Evolutionary conservation across 345 rosid species (phyloP), one percentile per base, ranked within the genome.

Genomic region (Odontarrhena argentea): DNA sequence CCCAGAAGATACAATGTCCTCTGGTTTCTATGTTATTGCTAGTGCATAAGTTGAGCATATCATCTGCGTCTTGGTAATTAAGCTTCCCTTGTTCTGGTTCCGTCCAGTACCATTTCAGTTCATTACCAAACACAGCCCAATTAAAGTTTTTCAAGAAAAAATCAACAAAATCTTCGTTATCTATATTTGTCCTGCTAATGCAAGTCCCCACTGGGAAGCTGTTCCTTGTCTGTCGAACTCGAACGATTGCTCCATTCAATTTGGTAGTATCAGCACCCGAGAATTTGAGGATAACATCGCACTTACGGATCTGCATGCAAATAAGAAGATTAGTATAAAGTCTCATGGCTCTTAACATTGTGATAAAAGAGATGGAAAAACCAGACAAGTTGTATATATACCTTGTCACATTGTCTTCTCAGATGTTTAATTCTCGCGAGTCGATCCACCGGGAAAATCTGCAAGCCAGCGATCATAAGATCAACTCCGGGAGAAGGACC

Each of bases 1-100:
- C 98, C 97, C 97, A 93, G 77, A 93, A 93, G 76, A 93, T 91
- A 64, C 98, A 93, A 69, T 91, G 98, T 14, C 96, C 97, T 32
- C 98, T 80, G 50, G 77, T 57, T 51, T 86, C 74, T 37, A 91
- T 85, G 65, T 83, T 87, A 70, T 88, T 68, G 18, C 69, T 79
- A 52, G 54, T 68, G 30, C 99, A 93, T 51, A 90, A 62, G 45
- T 74, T 87, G 50, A 93, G 65, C 99, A 93, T 80, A 61, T 91
- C 96, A 57, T 93, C 99, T 4, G 97, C 99, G 53, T 93, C 97
- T 71, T 73, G 85, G 76, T 88, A 94, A 68, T 87, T 88, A 61
- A 91, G 66, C 53, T 85, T 85, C 42, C 97, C 99, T 75, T 81
- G 78, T 48, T 82, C 92, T 36, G 99, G 30, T 70, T 94, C 99